phyloP scores from a whole-genome alignment of 2,329 filamentous ascomycete species.

The Endoconidiophora laricicola region DNA sequence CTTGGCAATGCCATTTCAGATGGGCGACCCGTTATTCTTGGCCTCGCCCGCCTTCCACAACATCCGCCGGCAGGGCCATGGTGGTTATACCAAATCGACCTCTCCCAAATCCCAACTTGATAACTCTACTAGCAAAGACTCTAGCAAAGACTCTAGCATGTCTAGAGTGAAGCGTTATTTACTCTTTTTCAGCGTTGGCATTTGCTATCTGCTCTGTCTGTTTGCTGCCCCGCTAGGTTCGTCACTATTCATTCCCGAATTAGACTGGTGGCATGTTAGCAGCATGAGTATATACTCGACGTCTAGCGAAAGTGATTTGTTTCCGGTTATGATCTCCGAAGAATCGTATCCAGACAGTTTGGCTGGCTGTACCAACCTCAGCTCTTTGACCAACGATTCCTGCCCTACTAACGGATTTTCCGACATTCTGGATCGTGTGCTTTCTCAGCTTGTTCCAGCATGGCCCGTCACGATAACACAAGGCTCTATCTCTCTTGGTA shows the following conservation, averaged over 20 bases:
- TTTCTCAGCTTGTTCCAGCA: background rate
- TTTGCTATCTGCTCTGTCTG: background rate
- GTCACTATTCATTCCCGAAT: background rate
- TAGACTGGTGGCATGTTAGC: background rate
- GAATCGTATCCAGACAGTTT: background rate
- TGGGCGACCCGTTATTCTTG: background rate
- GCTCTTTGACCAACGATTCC: background rate
- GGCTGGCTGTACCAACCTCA: background rate
- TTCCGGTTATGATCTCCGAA: background rate
- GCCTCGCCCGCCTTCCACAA: background rate
- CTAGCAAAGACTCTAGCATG: too few species aligned
- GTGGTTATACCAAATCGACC: too few species aligned
- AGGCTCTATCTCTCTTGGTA: background rate
- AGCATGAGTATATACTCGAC: background rate
- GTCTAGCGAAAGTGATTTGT: background rate
- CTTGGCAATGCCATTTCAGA: background rate
- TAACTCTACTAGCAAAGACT: too few species aligned
- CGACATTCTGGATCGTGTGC: background rate
- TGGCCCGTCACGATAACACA: background rate
- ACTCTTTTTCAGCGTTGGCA: background rate
- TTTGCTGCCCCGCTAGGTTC: constrained; percentile 1
- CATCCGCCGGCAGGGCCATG: background rate
- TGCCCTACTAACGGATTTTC: background rate
- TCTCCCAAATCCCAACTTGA: too few species aligned
- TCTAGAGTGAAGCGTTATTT: background rate